phyloP scores from a whole-genome alignment of 352 stramenopile genomes.

The Globisporangium recalcitrans region DNA sequence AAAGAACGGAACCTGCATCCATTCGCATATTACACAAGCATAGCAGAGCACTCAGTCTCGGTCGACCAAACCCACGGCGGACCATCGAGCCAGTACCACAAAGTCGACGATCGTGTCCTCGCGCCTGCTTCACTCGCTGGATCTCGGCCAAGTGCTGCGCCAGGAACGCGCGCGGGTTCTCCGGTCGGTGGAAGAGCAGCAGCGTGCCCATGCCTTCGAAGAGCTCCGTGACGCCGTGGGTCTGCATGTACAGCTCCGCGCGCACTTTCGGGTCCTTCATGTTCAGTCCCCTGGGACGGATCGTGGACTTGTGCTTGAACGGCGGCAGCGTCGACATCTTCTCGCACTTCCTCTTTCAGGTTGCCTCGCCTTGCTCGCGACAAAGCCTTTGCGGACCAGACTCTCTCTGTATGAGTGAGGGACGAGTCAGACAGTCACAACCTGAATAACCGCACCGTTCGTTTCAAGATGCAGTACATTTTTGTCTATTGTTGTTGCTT shows the following conservation, averaged over 20 bases:
- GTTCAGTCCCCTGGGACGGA: constrained; percentile 24
- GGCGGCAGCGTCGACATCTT: constrained; percentile 1
- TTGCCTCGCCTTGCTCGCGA: neutral
- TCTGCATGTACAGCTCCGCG: constrained; percentile 57
- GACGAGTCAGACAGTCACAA: neutral
- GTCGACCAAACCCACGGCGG: neutral
- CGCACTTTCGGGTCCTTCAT: constrained; percentile 64
- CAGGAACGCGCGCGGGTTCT: constrained; percentile 57
- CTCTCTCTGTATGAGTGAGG: neutral
- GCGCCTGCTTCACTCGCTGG: constrained; percentile 47
- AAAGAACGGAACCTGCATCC: constrained; percentile 53
- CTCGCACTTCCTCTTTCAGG: neutral
- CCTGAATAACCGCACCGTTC: neutral
- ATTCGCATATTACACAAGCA: no score
- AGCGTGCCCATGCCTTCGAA: constrained; percentile 59
- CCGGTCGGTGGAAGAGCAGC: constrained; percentile 58
- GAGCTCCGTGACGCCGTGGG: constrained; percentile 60
- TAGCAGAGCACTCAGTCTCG: neutral
- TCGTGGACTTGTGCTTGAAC: constrained; percentile 11
- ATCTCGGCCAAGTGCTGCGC: constrained; percentile 52
- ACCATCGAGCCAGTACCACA: neutral
- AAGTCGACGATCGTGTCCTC: constrained; percentile 33
- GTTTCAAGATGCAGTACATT: neutral
- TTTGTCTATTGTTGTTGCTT: neutral
- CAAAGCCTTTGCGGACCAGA: neutral